Conservation (phyloP, 1,284 basidiomycete genomes). For the Cryptococcus neoformans region DNA sequence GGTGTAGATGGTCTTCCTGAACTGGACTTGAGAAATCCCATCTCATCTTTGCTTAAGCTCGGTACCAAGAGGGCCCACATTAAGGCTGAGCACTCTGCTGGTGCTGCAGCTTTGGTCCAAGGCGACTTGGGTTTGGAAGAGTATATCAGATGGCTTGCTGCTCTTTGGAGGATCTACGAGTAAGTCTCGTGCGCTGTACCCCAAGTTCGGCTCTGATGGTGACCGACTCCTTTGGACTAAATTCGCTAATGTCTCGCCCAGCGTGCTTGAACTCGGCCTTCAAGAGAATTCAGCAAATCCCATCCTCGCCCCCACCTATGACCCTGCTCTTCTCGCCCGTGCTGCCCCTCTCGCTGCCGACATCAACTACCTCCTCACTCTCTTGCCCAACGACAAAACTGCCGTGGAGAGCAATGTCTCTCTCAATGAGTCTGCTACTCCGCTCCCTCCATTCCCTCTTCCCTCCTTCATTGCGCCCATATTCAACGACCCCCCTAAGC, state of each 20-base stretch:
- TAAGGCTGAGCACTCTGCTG: slow-evolving; percentile 59
- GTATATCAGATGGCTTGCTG: slow-evolving; percentile 67
- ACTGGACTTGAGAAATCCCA: slow-evolving; percentile 44
- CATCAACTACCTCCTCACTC: slow-evolving; percentile 61
- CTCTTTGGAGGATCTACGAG: slow-evolving; percentile 76
- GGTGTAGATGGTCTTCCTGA: slow-evolving; percentile 8
- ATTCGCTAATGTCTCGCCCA: slow-evolving; percentile 27
- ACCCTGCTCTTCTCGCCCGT: slow-evolving; percentile 65
- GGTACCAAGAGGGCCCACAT: slow-evolving; percentile 63
- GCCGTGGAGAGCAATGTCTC: slow-evolving; percentile 24
- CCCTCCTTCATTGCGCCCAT: slow-evolving; percentile 45
- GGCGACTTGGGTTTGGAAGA: slow-evolving; percentile 63
- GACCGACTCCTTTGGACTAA: background rate
- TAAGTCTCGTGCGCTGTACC: slow-evolving; percentile 49
- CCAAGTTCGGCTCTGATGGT: background rate
- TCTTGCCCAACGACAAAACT: slow-evolving; percentile 19
- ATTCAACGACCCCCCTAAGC: slow-evolving; percentile 53
- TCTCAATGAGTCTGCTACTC: slow-evolving; percentile 53
- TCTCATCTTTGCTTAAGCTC: slow-evolving; percentile 54
- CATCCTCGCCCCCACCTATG: slow-evolving; percentile 65
- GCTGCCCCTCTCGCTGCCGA: slow-evolving; percentile 61
- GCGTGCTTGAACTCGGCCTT: slow-evolving; percentile 64
- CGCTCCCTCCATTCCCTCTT: slow-evolving; percentile 54
- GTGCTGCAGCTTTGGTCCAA: slow-evolving; percentile 60
- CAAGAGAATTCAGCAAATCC: slow-evolving; percentile 62